Evolutionary conservation across 768 basidiomycete species (phyloP).

Genomic region (Vararia minispora): DNA sequence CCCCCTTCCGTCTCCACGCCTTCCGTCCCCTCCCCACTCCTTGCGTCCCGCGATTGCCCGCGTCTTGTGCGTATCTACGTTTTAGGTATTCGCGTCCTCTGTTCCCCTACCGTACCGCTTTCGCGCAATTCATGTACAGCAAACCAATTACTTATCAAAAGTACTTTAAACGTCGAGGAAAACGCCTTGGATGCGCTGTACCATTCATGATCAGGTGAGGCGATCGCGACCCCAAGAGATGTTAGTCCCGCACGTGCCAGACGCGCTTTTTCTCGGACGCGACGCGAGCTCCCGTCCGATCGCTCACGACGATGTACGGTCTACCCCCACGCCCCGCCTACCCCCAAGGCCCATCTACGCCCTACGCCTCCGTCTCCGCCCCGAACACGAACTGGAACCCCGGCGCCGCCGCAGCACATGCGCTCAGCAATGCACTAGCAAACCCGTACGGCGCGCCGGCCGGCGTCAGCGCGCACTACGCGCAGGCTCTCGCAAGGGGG

Average conservation of each 20-base stretch:
- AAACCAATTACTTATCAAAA: slow-evolving; percentile 10
- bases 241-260: too few relatives aligned
- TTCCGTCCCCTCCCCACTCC: slow-evolving; percentile 10
- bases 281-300: too few relatives aligned
- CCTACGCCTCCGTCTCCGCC: slow-evolving; percentile 12
- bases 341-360: not conserved
- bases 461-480: slow-evolving; percentile 22
- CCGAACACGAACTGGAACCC: not conserved
- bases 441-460: slow-evolving; percentile 19
- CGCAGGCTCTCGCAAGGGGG: slow-evolving; percentile 19
- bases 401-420: slow-evolving; percentile 13
- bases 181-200: too few relatives aligned
- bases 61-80: slow-evolving; percentile 12
- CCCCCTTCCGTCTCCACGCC: slow-evolving; percentile 4
- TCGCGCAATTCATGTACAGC: slow-evolving; percentile 15
- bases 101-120: slow-evolving; percentile 13
- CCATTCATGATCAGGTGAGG: too few relatives aligned
- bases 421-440: slow-evolving; percentile 16
- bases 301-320: not conserved
- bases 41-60: slow-evolving; percentile 9
- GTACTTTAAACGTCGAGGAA: too few relatives aligned
- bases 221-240: too few relatives aligned
- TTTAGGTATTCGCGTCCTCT: slow-evolving; percentile 4
- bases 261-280: too few relatives aligned
- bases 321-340: not conserved